Conservation (phyloP, 768 basidiomycete species). For the Pleurotus tuoliensis region DNA sequence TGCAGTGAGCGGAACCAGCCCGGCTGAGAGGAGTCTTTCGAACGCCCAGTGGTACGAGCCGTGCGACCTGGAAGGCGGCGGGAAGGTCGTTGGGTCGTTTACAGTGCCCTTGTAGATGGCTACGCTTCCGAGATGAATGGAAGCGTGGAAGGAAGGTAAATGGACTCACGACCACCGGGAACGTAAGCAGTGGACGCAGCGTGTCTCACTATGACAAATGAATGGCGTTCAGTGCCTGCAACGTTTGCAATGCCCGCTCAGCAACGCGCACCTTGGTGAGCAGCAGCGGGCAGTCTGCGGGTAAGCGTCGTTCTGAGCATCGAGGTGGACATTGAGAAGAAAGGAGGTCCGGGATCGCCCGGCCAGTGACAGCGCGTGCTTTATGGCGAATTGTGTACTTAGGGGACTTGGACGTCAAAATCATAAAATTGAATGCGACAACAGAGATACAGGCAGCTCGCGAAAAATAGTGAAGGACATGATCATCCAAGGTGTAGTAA, state of each 20-base stretch:
- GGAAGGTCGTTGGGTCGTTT: constrained; percentile 93
- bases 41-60: constrained; percentile 94
- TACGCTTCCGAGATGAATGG: constrained; percentile 20
- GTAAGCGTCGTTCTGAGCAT: constrained; percentile 46
- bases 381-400: too few species aligned
- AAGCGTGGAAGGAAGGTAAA: background rate
- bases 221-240: constrained; percentile 10
- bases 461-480: background rate
- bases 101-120: constrained; percentile 89
- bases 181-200: constrained; percentile 42
- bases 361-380: too few species aligned
- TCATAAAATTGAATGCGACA: constrained; percentile 4
- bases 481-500: background rate
- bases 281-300: constrained; percentile 35
- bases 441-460: background rate
- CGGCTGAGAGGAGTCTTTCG: constrained; percentile 86
- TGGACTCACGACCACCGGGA: constrained; percentile 66
- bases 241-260: background rate
- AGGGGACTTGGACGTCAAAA: background rate
- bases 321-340: background rate
- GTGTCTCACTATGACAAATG: constrained; percentile 35
- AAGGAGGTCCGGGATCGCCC: too few species aligned
- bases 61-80: constrained; percentile 71
- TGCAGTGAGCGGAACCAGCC: constrained; percentile 83
- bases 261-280: constrained; percentile 33